phyloP scores from a whole-genome alignment of 805 yeast species.

The Candida ulmi region DNA sequence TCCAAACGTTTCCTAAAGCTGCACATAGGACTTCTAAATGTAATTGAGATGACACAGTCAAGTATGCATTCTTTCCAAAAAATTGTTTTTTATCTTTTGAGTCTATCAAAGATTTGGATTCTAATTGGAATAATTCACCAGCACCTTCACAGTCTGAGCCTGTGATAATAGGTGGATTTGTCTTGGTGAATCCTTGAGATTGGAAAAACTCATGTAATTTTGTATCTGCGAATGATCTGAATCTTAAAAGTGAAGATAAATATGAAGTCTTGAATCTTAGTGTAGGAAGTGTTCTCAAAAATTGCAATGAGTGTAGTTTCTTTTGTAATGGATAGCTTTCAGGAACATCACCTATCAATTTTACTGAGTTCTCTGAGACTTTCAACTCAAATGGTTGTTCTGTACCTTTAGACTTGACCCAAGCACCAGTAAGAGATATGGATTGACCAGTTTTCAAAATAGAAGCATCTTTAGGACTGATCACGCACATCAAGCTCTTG shows the following conservation, averaged over 20 bases:
- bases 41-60: conserved; percentile 89
- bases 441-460: conserved; percentile 42
- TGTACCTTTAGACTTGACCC: conserved; percentile 44
- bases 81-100: conserved; percentile 8
- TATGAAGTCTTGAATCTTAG: conserved; percentile 68
- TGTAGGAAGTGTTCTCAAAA: conserved; percentile 67
- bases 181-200: conserved; percentile 54
- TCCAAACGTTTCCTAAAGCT: conserved; percentile 79
- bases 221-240: conserved; percentile 63
- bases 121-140: conserved; percentile 76
- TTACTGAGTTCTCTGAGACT: conserved; percentile 25
- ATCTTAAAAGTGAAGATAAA: conserved; percentile 61
- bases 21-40: conserved; percentile 80
- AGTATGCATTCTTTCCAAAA: conserved; percentile 60
- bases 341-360: conserved; percentile 55
- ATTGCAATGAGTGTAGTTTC: conserved; percentile 61
- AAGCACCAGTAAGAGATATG: conserved; percentile 36
- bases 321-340: conserved; percentile 78
- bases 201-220: conserved; percentile 51
- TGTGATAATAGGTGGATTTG: conserved; percentile 82
- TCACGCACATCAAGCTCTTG: conserved; percentile 48
- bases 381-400: conserved; percentile 49
- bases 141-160: conserved; percentile 96
- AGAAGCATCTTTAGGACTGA: conserved; percentile 31
- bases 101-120: conserved; percentile 23